Evolutionary conservation across 2,329 filamentous ascomycete genomes (phyloP), one percentile per base, ranked within the genome.

Genomic region (Delphinella strobiligena): DNA sequence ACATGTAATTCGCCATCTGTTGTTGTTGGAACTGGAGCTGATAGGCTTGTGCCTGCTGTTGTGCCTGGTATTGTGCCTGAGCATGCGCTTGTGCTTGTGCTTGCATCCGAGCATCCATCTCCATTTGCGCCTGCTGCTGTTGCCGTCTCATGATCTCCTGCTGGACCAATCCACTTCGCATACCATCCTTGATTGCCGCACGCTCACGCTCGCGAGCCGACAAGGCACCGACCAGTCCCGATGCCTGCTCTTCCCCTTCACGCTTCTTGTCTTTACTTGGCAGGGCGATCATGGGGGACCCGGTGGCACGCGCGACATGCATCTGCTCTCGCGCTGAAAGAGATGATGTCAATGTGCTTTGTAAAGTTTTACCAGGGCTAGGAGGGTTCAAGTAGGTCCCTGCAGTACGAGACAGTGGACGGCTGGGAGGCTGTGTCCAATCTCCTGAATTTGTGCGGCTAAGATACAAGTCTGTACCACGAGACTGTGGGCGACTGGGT

Each of bases 321-420:
- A 93, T 85, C 56, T 93, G 87, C 59, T 94, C 87, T 12, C 82
- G 76, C 14, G 87, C 87, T 15, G 83, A 87, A n/a, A 94, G 68
- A 42, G 80, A 74, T 0, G 65, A 61, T 7, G 72, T 68, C 17
- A 71, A 61, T 36, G 66, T 65, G 18, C 62, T 44, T 15, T 49
- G 19, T n/a, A 40, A 27, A 27, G 36, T 42, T 42, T 36, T 44
- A 19, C 34, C 37, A 1, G 45, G 40, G 34, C 46, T 43, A 57
- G 22, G 43, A 33, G 54, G 55, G 34, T 64, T 62, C 19, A 80
- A 59, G 41, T 72, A 54, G 3, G 60, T 57, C 31, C 64, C 68
- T 8, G 78, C 68, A 9, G 75, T 74, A 33, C 76, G 72, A 10
- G 80, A 84, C 37, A 63, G 63, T 2, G 77, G 60, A 15, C 61